Evolutionary conservation across 129 eudicot species (phyloP).

Genomic region (Apium graveolens): DNA sequence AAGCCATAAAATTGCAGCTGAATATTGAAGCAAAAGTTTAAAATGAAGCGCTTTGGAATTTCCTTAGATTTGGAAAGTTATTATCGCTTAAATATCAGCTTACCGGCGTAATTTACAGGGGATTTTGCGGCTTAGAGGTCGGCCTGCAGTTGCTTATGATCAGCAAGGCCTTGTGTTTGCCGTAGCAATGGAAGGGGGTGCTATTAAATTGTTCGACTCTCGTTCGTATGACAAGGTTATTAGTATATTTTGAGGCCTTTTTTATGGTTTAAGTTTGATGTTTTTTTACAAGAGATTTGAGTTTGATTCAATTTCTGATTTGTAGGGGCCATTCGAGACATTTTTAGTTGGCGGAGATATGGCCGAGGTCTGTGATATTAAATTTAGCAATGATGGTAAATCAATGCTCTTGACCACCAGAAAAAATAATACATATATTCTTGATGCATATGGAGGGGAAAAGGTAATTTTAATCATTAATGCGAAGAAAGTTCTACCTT

Average conservation of each 20-base stretch:
- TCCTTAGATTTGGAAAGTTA: neutral
- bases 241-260: neutral
- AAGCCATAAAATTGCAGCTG: neutral
- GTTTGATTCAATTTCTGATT: conserved; percentile 4
- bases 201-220: conserved; percentile 85
- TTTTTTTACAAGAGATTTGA: neutral
- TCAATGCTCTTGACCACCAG: conserved; percentile 92
- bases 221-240: conserved; percentile 89
- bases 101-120: conserved; percentile 70
- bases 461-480: conserved; percentile 42
- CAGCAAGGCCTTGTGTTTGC: conserved; percentile 99
- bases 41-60: neutral
- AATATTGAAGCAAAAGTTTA: neutral
- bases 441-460: conserved; percentile 93
- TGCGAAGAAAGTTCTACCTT: neutral
- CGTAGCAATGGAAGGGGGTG: conserved; percentile 99
- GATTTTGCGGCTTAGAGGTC: conserved; percentile 72
- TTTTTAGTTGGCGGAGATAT: conserved; percentile 93
- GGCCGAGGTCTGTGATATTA: conserved; percentile 96
- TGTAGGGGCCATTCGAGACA: conserved; percentile 95
- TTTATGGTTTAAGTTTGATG: conserved; percentile 11
- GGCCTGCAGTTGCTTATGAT: conserved; percentile 95
- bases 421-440: conserved; percentile 71
- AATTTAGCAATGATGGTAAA: conserved; percentile 97
- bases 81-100: conserved; percentile 24